Base-by-base conservation (phyloP, 805 yeast genomes). In the Isabelozyma heimii region DNA sequence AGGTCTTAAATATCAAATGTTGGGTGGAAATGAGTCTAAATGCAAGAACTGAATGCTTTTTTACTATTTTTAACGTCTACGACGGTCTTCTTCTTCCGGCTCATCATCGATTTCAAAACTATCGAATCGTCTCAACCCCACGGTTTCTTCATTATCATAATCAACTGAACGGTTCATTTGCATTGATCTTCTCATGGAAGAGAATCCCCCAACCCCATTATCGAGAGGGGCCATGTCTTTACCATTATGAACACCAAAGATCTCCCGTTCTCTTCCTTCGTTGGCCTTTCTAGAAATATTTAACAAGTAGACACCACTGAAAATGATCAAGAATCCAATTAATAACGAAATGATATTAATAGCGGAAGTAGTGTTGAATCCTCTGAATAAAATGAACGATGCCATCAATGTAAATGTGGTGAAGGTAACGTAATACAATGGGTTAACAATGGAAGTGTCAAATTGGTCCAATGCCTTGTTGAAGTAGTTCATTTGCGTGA, bases 381-480 rank as follows among this genome's bases (percentile, higher is more conserved):
- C 96, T 59, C 84, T 79, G 70, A 90, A 91, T 47, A 90, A 72
- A 52, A 91, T 85, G 65, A 91, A 91, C 35, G 95, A 89, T 0
- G 97, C 97, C 47, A 81, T 76, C 58, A 90, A 76, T 0, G 97
- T 91, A 45, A 87, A 89, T 0, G 97, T 89, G 37, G 97, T 90
- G 72, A 90, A 91, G 1, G 96, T 84, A 47, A 90, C 97, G 62
- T 91, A 90, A 71, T 90, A 90, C 52, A 90, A 74, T 30, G 97
- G 97, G 66, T 90, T 90, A 48, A 90, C 97, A 57, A 90, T 88
- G 0, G 95, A 87, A 5, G 97, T 90, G 65, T 91, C 97, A 60
- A 90, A 90, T 66, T 89, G 96, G 58, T 91, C 97, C 61, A 90
- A 76, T 0, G 97, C 97, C 73, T 89, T 91, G 77, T 90, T 90